Evolutionary conservation across 164 flowering plant species (phyloP).

Genomic region (Sextonia rubra): DNA sequence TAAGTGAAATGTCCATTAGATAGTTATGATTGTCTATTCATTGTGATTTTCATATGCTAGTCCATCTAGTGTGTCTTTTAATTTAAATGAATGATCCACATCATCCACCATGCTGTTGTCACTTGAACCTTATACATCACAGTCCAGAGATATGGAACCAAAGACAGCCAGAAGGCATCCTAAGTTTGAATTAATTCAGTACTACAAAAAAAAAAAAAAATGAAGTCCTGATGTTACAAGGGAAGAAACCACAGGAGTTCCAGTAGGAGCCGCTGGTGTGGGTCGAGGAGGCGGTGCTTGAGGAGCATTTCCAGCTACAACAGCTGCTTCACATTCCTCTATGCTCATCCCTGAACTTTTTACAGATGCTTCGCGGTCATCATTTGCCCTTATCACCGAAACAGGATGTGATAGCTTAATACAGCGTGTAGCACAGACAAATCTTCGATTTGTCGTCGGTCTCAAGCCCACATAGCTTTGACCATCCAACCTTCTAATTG

Average conservation of each 20-base stretch:
- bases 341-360: slow-evolving; percentile 43
- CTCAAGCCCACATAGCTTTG: slow-evolving; percentile 21
- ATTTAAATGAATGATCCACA: background rate
- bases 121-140: background rate
- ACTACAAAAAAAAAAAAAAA: background rate
- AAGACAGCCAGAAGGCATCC: no score
- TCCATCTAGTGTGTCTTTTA: background rate
- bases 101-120: background rate
- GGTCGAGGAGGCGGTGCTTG: slow-evolving; percentile 76
- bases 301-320: slow-evolving; percentile 76
- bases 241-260: slow-evolving; percentile 66
- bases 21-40: background rate
- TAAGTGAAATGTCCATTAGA: background rate
- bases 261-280: slow-evolving; percentile 58
- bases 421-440: slow-evolving; percentile 2
- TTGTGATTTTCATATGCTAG: background rate
- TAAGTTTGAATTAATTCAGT: no score
- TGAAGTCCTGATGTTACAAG: slow-evolving; percentile 38
- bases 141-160: background rate
- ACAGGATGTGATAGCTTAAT: slow-evolving; percentile 10
- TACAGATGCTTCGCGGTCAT: slow-evolving; percentile 21
- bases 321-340: slow-evolving; percentile 87
- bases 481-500: slow-evolving; percentile 19
- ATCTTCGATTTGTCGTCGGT: slow-evolving; percentile 4
- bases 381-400: slow-evolving; percentile 42